These are phyloP conservation scores for Phaseolus lunatus DNA, from an alignment of 306 rosid genomes.

Conservation along the genomic window DNA sequence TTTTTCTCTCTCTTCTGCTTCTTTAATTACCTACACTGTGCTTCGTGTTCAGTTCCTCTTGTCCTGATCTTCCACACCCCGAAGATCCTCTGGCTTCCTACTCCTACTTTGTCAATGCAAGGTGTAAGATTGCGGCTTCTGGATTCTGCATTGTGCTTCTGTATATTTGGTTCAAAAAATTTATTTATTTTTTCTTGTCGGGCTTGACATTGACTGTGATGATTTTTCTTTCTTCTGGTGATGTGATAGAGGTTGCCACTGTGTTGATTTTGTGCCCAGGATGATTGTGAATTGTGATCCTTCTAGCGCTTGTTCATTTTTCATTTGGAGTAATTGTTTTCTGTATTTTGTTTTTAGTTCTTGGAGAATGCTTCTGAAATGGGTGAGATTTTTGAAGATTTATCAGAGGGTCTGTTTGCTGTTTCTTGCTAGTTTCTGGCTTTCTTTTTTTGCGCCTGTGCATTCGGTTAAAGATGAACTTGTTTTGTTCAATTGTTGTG, in stretches of 20 bases:
- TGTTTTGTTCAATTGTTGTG: constrained; percentile 11
- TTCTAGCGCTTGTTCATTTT: not conserved
- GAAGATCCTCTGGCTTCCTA: constrained; percentile 23
- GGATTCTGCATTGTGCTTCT: constrained; percentile 40
- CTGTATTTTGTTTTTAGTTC: not conserved
- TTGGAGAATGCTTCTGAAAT: constrained; percentile 11
- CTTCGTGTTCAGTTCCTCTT: constrained; percentile 8
- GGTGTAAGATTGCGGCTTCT: constrained; percentile 13
- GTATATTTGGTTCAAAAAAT: not conserved
- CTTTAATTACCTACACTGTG: constrained; percentile 29
- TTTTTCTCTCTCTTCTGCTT: constrained; percentile 13
- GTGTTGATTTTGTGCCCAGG: constrained; percentile 17
- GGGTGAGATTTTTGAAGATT: not conserved
- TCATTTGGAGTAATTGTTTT: constrained; percentile 4
- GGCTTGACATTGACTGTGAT: constrained; percentile 29
- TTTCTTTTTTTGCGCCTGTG: not conserved
- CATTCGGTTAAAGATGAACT: not conserved
- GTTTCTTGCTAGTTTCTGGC: constrained; percentile 7
- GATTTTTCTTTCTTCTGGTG: not conserved
- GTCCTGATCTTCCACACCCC: constrained; percentile 22
- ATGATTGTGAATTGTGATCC: constrained; percentile 21
- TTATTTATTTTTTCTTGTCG: not conserved
- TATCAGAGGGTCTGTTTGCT: constrained; percentile 6
- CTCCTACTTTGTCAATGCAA: constrained; percentile 24
- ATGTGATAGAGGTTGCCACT: constrained; percentile 18